Conservation (phyloP, 805 yeast species). For the Kregervanrija fluxuum region DNA sequence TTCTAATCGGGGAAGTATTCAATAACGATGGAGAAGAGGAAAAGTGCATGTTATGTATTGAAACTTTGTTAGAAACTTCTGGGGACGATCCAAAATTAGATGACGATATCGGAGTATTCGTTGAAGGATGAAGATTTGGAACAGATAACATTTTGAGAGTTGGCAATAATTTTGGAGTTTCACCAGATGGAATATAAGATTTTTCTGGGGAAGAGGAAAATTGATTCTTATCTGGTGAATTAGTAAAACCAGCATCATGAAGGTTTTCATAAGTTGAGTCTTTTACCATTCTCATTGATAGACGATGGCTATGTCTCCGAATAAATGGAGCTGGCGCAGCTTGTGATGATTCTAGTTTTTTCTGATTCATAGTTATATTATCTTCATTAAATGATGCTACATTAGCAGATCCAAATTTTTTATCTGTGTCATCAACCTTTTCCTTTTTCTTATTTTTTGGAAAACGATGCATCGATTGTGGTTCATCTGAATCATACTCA, state of each 20-base stretch:
- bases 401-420: constrained; percentile 2
- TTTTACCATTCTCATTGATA: constrained; percentile 19
- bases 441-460: neutral
- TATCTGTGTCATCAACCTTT: neutral
- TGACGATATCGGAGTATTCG: no score
- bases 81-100: no score
- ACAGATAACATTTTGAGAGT: constrained; percentile 1
- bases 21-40: constrained; percentile 5
- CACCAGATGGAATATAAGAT: no score
- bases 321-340: constrained; percentile 2
- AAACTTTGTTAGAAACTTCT: no score
- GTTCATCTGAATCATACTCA: no score
- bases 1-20: constrained; percentile 7
- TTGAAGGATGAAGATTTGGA: constrained; percentile 1
- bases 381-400: constrained; percentile 6
- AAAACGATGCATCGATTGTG: neutral
- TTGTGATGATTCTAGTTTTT: neutral
- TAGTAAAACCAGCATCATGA: no score
- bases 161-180: neutral
- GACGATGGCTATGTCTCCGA: constrained; percentile 12
- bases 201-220: no score
- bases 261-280: neutral
- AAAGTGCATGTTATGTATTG: no score
- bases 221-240: no score
- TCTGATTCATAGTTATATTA: neutral